phyloP scores from a whole-genome alignment of 257 asterid genomes.

The Cinchona pubescens region DNA sequence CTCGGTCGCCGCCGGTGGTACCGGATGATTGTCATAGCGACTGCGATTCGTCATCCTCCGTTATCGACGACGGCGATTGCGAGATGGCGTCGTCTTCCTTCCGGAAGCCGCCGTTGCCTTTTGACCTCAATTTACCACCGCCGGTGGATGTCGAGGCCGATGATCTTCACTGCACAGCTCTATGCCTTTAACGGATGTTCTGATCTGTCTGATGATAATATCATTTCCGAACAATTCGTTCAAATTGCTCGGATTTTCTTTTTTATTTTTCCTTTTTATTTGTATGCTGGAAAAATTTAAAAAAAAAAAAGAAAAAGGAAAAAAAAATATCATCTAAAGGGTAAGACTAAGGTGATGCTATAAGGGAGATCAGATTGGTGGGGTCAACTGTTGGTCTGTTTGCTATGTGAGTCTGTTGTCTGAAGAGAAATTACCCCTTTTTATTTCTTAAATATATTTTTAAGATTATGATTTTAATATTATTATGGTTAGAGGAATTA shows the following conservation, averaged over 20 bases:
- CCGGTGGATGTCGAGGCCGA: constrained; percentile 42
- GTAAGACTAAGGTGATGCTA: constrained; percentile 13
- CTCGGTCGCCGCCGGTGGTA: constrained; percentile 63
- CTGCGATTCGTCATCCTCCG: constrained; percentile 58
- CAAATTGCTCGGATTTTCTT: constrained; percentile 23
- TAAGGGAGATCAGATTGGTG: constrained; percentile 7
- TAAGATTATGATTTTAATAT: constrained; percentile 14
- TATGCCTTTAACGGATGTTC: constrained; percentile 39
- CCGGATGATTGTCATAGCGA: constrained; percentile 69
- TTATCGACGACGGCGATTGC: constrained; percentile 47
- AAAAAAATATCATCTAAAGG: constrained; percentile 13
- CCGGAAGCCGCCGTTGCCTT: constrained; percentile 35
- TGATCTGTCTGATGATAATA: constrained; percentile 18
- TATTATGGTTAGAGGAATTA: constrained; percentile 17
- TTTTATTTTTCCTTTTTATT: neutral
- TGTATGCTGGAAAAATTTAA: neutral
- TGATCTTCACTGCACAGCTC: constrained; percentile 41
- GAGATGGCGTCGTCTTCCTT: constrained; percentile 43
- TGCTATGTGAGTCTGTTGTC: constrained; percentile 21
- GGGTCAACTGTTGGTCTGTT: constrained; percentile 15
- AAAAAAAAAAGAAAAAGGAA: neutral
- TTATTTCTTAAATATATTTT: constrained; percentile 16
- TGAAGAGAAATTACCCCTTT: constrained; percentile 13
- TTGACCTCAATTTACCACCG: constrained; percentile 48
- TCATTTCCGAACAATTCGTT: constrained; percentile 21